phyloP scores from a whole-genome alignment of 169 alveolate species.

The Eimeria tenella region DNA sequence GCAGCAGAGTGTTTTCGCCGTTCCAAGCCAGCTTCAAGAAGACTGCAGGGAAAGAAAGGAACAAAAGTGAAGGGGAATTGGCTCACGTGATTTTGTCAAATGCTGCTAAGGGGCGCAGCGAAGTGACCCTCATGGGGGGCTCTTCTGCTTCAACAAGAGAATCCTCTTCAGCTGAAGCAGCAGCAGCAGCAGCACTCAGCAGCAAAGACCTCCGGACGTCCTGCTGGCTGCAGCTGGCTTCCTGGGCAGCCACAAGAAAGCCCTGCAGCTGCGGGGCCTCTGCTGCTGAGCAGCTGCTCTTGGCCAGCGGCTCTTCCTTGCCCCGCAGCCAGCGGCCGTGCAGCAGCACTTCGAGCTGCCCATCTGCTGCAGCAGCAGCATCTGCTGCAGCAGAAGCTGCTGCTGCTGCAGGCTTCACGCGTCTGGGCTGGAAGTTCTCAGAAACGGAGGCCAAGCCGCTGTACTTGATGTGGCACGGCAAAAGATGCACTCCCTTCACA shows the following conservation, averaged over 20 bases:
- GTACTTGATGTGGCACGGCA: constrained; percentile 49
- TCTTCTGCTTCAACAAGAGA: constrained; percentile 5
- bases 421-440: neutral
- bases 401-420: neutral
- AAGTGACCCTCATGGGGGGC: neutral
- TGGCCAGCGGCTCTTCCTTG: constrained; percentile 27
- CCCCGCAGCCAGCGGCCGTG: constrained; percentile 62
- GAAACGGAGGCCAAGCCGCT: constrained; percentile 45
- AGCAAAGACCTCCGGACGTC: neutral
- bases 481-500: constrained; percentile 24
- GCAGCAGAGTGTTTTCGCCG: neutral
- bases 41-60: neutral
- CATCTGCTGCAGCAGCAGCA: neutral
- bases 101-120: constrained; percentile 45
- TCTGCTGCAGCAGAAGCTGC: too few species aligned
- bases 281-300: neutral
- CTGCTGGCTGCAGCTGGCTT: neutral
- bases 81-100: constrained; percentile 15
- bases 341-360: constrained; percentile 13
- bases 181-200: neutral
- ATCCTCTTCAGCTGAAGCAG: neutral
- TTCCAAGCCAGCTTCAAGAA: neutral
- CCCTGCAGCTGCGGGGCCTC: constrained; percentile 6
- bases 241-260: constrained; percentile 30
- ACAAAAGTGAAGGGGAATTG: neutral